Conservation (phyloP, 2,329 filamentous ascomycete species). For the Nannizzia gypsea region DNA sequence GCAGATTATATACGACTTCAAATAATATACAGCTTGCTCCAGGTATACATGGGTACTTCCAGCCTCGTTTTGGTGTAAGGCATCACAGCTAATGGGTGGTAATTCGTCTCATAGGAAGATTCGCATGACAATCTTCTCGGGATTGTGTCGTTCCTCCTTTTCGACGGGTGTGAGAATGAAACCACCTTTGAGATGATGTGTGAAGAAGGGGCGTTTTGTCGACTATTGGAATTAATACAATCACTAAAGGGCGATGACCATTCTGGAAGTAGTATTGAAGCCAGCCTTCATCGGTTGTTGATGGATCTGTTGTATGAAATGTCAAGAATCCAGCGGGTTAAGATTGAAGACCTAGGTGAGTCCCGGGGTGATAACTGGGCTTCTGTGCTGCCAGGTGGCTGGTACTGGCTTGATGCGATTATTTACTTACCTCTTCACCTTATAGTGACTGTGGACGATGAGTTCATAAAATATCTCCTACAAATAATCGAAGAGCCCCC, state of each 20-base stretch:
- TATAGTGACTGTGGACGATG: constrained; percentile 46
- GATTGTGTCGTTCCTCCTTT: constrained; percentile 70
- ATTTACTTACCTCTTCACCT: not conserved
- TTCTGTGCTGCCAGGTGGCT: not conserved
- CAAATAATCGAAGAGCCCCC: constrained; percentile 78
- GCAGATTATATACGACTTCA: constrained; percentile 82
- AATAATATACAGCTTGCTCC: constrained; percentile 78
- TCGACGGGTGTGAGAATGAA: constrained; percentile 72
- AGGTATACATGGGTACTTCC: constrained; percentile 37
- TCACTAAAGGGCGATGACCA: constrained; percentile 42
- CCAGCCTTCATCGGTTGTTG: constrained; percentile 63
- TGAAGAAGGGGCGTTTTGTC: constrained; percentile 67
- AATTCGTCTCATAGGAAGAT: constrained; percentile 55
- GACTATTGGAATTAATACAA: constrained; percentile 71
- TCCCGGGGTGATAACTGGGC: constrained; percentile 8
- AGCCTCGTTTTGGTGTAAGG: not conserved
- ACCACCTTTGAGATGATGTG: constrained; percentile 77
- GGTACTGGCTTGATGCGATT: not conserved
- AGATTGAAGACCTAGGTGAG: constrained; percentile 63
- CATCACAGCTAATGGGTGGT: not conserved
- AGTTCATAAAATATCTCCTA: constrained; percentile 73
- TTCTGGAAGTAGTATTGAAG: constrained; percentile 35
- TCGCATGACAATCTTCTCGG: constrained; percentile 67
- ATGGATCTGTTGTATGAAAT: constrained; percentile 92
- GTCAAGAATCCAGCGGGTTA: constrained; percentile 77